Percentiles rank a stretch among this genome's conserved stretches.
These are phyloP conservation scores for Diaporthe vaccinii DNA, from an alignment of 2,329 filamentous ascomycete species.

Conservation along the genomic window DNA sequence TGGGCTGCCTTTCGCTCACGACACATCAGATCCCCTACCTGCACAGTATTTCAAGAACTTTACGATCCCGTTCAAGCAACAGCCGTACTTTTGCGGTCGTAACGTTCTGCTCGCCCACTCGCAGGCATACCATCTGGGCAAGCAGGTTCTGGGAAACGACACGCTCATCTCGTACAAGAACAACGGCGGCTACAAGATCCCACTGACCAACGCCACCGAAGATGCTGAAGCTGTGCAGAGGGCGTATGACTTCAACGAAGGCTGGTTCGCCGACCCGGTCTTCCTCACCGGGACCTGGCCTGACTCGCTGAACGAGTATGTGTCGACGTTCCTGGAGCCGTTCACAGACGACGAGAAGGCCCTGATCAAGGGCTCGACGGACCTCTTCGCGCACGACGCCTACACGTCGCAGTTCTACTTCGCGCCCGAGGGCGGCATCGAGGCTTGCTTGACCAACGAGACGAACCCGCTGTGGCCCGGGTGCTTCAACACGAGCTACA, in stretches of 20 bases:
- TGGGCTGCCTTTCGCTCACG: not conserved
- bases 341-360: constrained; percentile 31
- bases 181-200: constrained; percentile 39
- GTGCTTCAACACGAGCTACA: constrained; percentile 32
- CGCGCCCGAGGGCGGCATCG: constrained; percentile 33
- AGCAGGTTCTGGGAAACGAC: constrained; percentile 31
- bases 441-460: not conserved
- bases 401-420: constrained; percentile 37
- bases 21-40: constrained; percentile 16
- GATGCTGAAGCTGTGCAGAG: constrained; percentile 37
- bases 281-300: constrained; percentile 38
- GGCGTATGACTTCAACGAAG: constrained; percentile 39
- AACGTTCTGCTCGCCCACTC: constrained; percentile 37
- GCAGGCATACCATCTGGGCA: constrained; percentile 35
- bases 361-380: constrained; percentile 21
- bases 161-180: constrained; percentile 39
- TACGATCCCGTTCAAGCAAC: constrained; percentile 36
- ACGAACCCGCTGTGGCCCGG: not conserved
- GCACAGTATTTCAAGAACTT: constrained; percentile 39
- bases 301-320: constrained; percentile 31
- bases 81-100: constrained; percentile 36
- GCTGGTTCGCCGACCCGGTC: constrained; percentile 37
- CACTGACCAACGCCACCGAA: constrained; percentile 27
- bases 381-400: constrained; percentile 36
- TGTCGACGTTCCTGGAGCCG: constrained; percentile 37